These are phyloP conservation scores for Ogataea haglerorum DNA, from an alignment of 805 yeast genomes.

Conservation along the genomic window DNA sequence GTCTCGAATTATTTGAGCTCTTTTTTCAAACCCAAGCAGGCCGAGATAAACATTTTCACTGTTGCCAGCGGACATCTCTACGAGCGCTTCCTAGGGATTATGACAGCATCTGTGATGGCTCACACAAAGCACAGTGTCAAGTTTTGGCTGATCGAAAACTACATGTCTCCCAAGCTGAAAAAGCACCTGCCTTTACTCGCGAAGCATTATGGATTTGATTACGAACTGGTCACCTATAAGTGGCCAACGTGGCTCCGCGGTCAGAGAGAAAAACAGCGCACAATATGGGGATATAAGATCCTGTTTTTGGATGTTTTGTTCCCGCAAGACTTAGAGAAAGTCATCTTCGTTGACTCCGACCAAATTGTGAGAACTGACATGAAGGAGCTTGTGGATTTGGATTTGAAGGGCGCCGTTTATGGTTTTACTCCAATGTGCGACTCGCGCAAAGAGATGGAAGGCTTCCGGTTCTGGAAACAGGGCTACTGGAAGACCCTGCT, in stretches of 20 bases:
- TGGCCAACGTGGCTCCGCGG: slow-evolving; percentile 91
- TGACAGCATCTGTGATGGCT: slow-evolving; percentile 73
- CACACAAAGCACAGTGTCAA: slow-evolving; percentile 64
- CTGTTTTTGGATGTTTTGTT: slow-evolving; percentile 82
- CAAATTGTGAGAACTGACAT: slow-evolving; percentile 77
- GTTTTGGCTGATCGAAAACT: slow-evolving; percentile 86
- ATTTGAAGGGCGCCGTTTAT: slow-evolving; percentile 78
- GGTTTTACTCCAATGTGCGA: slow-evolving; percentile 89
- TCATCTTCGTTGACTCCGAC: slow-evolving; percentile 85
- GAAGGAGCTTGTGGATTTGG: slow-evolving; percentile 61
- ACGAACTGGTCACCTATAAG: slow-evolving; percentile 75
- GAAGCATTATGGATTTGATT: slow-evolving; percentile 55
- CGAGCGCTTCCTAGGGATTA: slow-evolving; percentile 70
- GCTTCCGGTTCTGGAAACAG: slow-evolving; percentile 85
- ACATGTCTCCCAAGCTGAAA: slow-evolving; percentile 68
- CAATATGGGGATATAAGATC: slow-evolving; percentile 86
- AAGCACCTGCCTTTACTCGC: slow-evolving; percentile 59
- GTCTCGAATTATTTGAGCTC: neutral
- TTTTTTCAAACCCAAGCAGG: slow-evolving; percentile 32
- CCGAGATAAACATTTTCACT: slow-evolving; percentile 75
- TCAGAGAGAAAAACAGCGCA: slow-evolving; percentile 75
- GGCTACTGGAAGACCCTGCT: slow-evolving; percentile 83
- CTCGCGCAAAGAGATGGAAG: slow-evolving; percentile 74
- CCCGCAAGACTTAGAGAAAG: slow-evolving; percentile 70
- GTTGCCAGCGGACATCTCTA: slow-evolving; percentile 81